Evolutionary conservation across 768 basidiomycete species (phyloP).

Genomic region (Leccinum uliginosum): DNA sequence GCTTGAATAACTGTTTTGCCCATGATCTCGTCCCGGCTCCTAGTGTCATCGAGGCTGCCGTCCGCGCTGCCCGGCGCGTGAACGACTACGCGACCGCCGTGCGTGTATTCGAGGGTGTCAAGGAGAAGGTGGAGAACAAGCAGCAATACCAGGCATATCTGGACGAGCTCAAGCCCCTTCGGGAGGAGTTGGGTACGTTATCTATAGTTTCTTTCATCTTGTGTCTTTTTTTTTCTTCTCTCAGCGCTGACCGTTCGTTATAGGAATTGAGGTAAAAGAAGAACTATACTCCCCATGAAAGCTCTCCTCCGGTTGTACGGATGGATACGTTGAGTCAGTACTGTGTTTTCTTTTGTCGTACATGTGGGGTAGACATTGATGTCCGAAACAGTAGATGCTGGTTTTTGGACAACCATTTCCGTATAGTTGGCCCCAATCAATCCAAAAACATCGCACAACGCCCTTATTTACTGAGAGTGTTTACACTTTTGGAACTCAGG

Average conservation of each 20-base stretch:
- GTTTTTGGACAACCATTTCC: conserved; percentile 17
- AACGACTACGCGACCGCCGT: conserved; percentile 98
- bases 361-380: not conserved
- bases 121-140: conserved; percentile 98
- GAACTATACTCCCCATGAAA: conserved; percentile 53
- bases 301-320: conserved; percentile 3
- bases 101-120: conserved; percentile 91
- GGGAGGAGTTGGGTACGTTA: conserved; percentile 83
- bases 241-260: not conserved
- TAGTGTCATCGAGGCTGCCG: conserved; percentile 78
- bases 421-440: conserved; percentile 16
- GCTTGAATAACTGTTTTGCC: conserved; percentile 99
- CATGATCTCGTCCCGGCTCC: conserved; percentile 93
- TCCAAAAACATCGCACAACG: conserved; percentile 13
- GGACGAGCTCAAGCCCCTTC: conserved; percentile 80
- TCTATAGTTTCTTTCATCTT: not conserved
- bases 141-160: conserved; percentile 92
- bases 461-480: not conserved
- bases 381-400: conserved; percentile 23
- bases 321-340: conserved; percentile 19
- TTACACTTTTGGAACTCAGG: not conserved
- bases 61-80: conserved; percentile 84
- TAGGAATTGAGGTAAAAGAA: conserved; percentile 60
- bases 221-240: not conserved
- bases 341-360: not conserved